Evolutionary conservation across 345 rosid species (phyloP), one percentile per base, ranked within the genome.

Genomic region (Pugionium cornutum): DNA sequence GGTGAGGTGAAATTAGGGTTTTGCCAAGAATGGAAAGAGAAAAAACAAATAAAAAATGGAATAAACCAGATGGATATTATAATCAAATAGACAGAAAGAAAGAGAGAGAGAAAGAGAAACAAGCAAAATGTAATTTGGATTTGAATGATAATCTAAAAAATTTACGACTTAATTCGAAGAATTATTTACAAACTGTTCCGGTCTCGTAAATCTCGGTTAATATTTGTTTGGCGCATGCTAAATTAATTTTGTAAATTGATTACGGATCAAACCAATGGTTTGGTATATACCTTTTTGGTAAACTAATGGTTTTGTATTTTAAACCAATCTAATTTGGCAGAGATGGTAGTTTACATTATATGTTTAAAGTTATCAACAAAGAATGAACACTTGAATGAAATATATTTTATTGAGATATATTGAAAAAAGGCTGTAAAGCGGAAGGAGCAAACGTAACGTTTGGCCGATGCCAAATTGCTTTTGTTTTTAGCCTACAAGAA

Each of bases 371-470:
- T 18, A 18, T 18, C 18, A 18, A 18, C 18, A 18, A 18, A 18
- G 18, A 18, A 18, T 18, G 18, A 18, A 18, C 18, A 18, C 18
- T 18, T 18, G 18, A 18, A 18, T 18, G 18, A 18, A 18, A 18
- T 18, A 18, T 18, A 18, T 18, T 18, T 18, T 18, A 18, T 18
- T 18, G 18, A 18, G 18, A 18, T 18, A 18, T 18, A 18, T 18
- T 18, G 18, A 18, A 18, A 18, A 58, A 76, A 66, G 67, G 86
- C 84, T 81, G 94, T 79, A 84, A 89, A 89, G 89, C 36, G 31
- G 18, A 37, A 52, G 27, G n/a, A 73, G 62, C 43, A 66, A 73
- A 66, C 72, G 70, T 58, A 75, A 77, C 69, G 67, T 81, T 76
- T 51, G 77, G 75, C 74, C 66, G 80, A 83, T 80, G 83, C 78